Conservation (phyloP, 1,284 basidiomycete species). For the Psilocybe mexicana region DNA sequence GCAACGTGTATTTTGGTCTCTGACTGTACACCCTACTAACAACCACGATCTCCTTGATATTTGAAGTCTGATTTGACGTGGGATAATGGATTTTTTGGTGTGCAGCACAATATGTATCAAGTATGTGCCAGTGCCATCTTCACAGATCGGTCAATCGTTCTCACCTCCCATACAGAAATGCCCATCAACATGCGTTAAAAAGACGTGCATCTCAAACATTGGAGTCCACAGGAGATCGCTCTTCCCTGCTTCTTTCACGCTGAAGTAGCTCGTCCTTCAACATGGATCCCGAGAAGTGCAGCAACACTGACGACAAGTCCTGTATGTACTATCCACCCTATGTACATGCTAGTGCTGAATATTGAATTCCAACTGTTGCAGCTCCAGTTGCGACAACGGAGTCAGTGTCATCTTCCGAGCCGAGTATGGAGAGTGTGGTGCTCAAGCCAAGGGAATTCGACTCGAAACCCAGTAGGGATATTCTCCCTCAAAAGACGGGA, state of each 20-base stretch:
- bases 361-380: neutral
- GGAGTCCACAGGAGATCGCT: slow-evolving; percentile 1
- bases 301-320: slow-evolving; percentile 7
- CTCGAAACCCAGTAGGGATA: slow-evolving; percentile 18
- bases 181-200: slow-evolving; percentile 13
- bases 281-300: slow-evolving; percentile 21
- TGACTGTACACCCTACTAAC: neutral
- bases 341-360: no score
- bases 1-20: neutral
- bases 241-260: neutral
- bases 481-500: slow-evolving; percentile 26
- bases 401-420: slow-evolving; percentile 18
- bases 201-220: neutral
- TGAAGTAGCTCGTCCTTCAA: slow-evolving; percentile 1
- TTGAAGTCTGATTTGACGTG: slow-evolving; percentile 4
- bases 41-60: slow-evolving; percentile 5
- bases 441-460: slow-evolving; percentile 24
- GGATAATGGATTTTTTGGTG: slow-evolving; percentile 2
- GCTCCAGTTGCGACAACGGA: slow-evolving; percentile 3
- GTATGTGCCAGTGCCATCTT: neutral
- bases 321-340: neutral
- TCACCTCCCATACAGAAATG: slow-evolving; percentile 1
- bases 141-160: neutral
- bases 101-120: neutral
- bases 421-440: slow-evolving; percentile 17